A percentile compares a stretch with the other conserved stretches of the same genome.
phyloP scores from a whole-genome alignment of 78 protist genomes.

The Creolimax fragrantissima region DNA sequence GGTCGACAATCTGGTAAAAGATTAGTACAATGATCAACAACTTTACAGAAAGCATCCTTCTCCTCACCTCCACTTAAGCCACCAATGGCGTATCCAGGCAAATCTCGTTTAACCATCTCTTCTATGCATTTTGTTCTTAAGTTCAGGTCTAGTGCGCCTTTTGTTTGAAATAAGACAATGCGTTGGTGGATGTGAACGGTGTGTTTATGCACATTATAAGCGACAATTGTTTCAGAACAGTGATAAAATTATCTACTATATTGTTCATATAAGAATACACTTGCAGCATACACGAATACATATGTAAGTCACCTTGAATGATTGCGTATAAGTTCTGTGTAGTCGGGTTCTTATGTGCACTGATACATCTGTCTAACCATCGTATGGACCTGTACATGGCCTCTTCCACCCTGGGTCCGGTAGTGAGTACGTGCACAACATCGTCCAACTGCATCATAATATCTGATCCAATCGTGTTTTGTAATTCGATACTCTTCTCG shows the following conservation, averaged over 20 bases:
- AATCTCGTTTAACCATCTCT: slow-evolving; percentile 55
- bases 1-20: slow-evolving; percentile 76
- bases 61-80: slow-evolving; percentile 90
- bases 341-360: slow-evolving; percentile 60
- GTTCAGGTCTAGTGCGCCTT: neutral
- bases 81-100: slow-evolving; percentile 94
- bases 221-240: too few species aligned
- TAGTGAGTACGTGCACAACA: slow-evolving; percentile 46
- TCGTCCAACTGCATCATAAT: slow-evolving; percentile 93
- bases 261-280: too few species aligned
- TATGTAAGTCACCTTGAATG: slow-evolving; percentile 89
- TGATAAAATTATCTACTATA: too few species aligned
- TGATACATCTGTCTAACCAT: slow-evolving; percentile 93
- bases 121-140: slow-evolving; percentile 9
- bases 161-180: neutral
- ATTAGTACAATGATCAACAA: slow-evolving; percentile 33
- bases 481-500: slow-evolving; percentile 79
- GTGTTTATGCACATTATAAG: too few species aligned
- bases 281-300: too few species aligned
- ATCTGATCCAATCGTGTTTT: slow-evolving; percentile 87
- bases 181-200: neutral
- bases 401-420: slow-evolving; percentile 78
- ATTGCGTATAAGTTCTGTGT: slow-evolving; percentile 79
- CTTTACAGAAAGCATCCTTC: slow-evolving; percentile 70
- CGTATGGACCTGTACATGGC: slow-evolving; percentile 84